Percentiles rank a stretch among this genome's conserved stretches.
phyloP scores from a whole-genome alignment of 306 rosid species.

The Lotus japonicus region DNA sequence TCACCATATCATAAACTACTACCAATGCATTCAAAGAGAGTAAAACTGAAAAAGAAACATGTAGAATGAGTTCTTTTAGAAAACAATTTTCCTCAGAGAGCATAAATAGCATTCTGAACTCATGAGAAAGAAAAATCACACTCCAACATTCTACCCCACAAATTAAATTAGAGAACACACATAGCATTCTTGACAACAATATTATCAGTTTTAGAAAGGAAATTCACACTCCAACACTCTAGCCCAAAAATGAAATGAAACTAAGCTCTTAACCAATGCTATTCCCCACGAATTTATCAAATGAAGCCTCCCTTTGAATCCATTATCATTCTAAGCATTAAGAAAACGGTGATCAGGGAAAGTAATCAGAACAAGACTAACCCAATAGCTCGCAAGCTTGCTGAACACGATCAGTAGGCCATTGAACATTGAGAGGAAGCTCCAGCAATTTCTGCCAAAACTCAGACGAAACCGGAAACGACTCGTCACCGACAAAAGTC shows the following conservation, averaged over 20 bases:
- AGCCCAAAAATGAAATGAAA: not conserved
- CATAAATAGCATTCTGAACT: slow-evolving; percentile 6
- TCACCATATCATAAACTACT: not conserved
- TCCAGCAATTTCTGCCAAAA: slow-evolving; percentile 90
- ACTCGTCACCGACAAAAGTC: slow-evolving; percentile 70
- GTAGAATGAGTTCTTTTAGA: not conserved
- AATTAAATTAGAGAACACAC: not conserved
- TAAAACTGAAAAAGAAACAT: not conserved
- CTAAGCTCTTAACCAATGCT: not conserved
- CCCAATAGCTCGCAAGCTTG: slow-evolving; percentile 92
- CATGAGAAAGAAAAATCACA: not conserved
- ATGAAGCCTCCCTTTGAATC: slow-evolving; percentile 8
- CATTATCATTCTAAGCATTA: slow-evolving; percentile 2
- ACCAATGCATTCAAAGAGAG: not conserved
- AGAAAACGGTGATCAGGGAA: not conserved
- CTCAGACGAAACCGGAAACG: slow-evolving; percentile 85
- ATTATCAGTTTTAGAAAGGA: not conserved
- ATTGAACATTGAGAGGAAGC: slow-evolving; percentile 70
- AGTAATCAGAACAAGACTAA: slow-evolving; percentile 27
- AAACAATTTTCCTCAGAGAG: not conserved
- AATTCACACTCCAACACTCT: slow-evolving; percentile 6
- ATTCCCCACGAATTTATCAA: slow-evolving; percentile 1
- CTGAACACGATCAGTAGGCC: slow-evolving; percentile 68
- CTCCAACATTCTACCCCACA: not conserved
- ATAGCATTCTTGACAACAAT: slow-evolving; percentile 1